A percentile compares a stretch with the other conserved stretches of the same genome.
Evolutionary conservation across 2,329 filamentous ascomycete species (phyloP).

Genomic region (Simplicillium sp.): DNA sequence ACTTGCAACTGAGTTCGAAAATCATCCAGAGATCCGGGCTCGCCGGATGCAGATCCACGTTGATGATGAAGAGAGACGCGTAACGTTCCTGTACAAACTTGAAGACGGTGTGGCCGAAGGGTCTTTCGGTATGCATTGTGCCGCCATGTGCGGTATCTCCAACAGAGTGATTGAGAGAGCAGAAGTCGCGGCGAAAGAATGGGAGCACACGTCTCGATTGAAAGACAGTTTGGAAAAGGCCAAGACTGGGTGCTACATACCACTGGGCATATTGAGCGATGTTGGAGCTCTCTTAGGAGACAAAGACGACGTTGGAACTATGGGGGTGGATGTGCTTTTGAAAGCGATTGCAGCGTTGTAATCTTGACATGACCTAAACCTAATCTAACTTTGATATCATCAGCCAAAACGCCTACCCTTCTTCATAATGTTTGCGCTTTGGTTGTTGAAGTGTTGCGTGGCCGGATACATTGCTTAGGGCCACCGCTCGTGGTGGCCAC

Average conservation of each 20-base stretch:
- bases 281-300: conserved; percentile 67
- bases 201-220: conserved; percentile 89
- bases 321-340: conserved; percentile 49
- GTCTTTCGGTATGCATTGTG: conserved; percentile 98
- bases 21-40: conserved; percentile 77
- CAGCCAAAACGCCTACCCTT: too few species aligned
- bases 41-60: conserved; percentile 94
- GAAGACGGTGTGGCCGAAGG: conserved; percentile 92
- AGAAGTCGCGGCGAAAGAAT: conserved; percentile 79
- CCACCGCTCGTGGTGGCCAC: too few species aligned
- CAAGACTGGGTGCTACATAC: conserved; percentile 70
- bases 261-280: conserved; percentile 80
- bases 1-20: conserved; percentile 80
- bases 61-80: conserved; percentile 69
- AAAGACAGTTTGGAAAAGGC: conserved; percentile 81
- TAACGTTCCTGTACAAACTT: conserved; percentile 94
- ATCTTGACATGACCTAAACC: not conserved
- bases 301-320: conserved; percentile 35
- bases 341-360: conserved; percentile 50
- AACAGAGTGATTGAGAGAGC: conserved; percentile 73
- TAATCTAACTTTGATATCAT: too few species aligned
- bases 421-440: too few species aligned
- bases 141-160: conserved; percentile 93
- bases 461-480: too few species aligned
- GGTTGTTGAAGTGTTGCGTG: too few species aligned